Evolutionary conservation across 805 yeast species (phyloP), one percentile per base, ranked within the genome.

Genomic region (Yarrowia porcina): DNA sequence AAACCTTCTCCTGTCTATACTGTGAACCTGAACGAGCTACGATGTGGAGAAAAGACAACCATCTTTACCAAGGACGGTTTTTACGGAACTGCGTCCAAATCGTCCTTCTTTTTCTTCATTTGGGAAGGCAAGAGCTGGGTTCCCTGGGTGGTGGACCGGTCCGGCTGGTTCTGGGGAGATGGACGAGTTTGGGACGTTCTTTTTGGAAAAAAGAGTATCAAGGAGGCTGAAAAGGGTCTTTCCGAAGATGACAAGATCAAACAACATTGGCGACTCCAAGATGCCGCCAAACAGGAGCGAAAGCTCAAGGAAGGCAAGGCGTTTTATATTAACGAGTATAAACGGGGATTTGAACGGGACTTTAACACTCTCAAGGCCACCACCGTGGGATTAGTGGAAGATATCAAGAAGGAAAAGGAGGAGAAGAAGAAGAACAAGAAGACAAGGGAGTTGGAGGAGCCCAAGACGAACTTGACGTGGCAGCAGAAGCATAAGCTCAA

Each of bases 131-230:
- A 81, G 20, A 73, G 70, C 41, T 74, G 77, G 64, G 77, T 82
- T 39, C 90, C 89, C 23, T 89, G 92, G 90, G 75, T 87, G 17
- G 87, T 89, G 18, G 96, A 90, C 71, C 79, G 96, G 67, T 86
- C 84, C 68, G 96, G 96, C 12, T 90, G 90, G 79, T 90, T 88
- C 76, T 90, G 96, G 96, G 92, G 94, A 33, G 96, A 90, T 73
- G 96, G 96, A 15, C 79, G 96, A 64, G 87, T 90, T 1, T 87
- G 86, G 74, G 96, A 90, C 72, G 81, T 83, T 60, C 69, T 90
- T n/a, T 87, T 90, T 68, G 94, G 96, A 21, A 86, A 88, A 70
- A 94, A 89, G 70, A 74, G 88, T 0, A 71, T 89, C n/a, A 87
- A 85, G 17, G 86, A 82, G 64, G 92, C 94, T 3, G 93, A 89